Base-by-base conservation (phyloP, 169 alveolate genomes). In the Eimeria tenella region DNA sequence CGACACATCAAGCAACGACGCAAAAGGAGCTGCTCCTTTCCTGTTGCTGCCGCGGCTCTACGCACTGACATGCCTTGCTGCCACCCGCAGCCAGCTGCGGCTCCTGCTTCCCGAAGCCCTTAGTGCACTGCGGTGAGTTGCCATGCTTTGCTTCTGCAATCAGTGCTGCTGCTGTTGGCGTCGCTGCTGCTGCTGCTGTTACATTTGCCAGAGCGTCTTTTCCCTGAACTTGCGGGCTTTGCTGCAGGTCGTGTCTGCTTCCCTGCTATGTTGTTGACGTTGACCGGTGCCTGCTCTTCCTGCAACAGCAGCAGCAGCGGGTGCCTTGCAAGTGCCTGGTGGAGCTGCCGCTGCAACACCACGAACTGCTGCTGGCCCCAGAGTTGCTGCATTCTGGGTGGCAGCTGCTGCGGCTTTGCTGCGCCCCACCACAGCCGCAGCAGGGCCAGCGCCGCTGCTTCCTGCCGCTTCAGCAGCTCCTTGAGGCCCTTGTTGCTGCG, bases 261-360 rank as follows among this genome's bases (percentile, higher is more conserved):
- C 91, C 91, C 3, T 60, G 91, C 77, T 83, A 83, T 60, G 91
- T 63, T 19, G 63, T 42, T 3, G 75, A 63, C 49, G 91, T 58
- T n/a, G 79, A 58, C 60, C 52, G 91, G 49, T 83, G 91, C 23
- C 91, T 62, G 52, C 79, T 58, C 31, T 83, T 63, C 63, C 63
- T 62, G 79, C 91, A 83, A 79, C 91, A 86, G 93, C 93, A 86
- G 93, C 83, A 49, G 93, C 91, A 83, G 81, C 91, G 79, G 11
- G 49, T 25, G 81, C 63, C 91, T 25, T 63, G 63, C 81, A 58
- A 83, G 79, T 63, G 91, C 63, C 63, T 62, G 5, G 75, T 83
- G 79, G 75, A 62, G 91, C 91, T 62, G 75, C 91, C 75, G 49
- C 52, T 62, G 91, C 91, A 83, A 60, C 81, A 83, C 52, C 91